Conservation (phyloP, 352 stramenopile genomes). For the Phytopythium delawarense region DNA sequence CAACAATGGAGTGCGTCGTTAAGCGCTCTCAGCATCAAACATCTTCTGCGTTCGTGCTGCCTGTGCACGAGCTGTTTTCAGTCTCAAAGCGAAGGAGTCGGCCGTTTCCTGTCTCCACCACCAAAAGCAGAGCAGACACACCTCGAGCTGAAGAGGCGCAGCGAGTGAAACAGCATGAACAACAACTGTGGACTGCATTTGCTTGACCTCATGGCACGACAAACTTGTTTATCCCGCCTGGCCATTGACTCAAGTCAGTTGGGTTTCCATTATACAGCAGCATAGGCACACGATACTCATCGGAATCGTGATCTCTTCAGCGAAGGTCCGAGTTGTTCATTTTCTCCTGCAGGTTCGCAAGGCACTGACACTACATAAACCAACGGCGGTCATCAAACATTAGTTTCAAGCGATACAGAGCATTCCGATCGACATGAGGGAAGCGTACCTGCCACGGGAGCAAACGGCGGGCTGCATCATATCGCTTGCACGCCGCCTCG, state of each 20-base stretch:
- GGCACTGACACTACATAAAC: conserved; percentile 38
- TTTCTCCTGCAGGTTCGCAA: conserved; percentile 48
- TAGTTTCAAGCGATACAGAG: neutral
- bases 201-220: neutral
- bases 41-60: neutral
- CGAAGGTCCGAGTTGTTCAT: conserved; percentile 49
- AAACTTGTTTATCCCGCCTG: neutral
- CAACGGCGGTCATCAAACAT: neutral
- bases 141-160: neutral
- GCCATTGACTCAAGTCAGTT: neutral
- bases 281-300: neutral
- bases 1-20: neutral
- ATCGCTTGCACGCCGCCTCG: conserved; percentile 43
- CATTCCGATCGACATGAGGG: neutral
- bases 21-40: neutral
- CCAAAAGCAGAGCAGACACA: neutral
- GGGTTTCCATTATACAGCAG: neutral
- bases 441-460: conserved; percentile 61
- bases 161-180: neutral
- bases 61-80: neutral
- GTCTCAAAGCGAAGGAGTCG: neutral
- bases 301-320: conserved; percentile 14
- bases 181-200: neutral
- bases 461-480: conserved; percentile 37
- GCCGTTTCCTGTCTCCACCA: neutral